phyloP scores from a whole-genome alignment of 2,329 filamentous ascomycete genomes.

The Neofusicoccum laricinum region DNA sequence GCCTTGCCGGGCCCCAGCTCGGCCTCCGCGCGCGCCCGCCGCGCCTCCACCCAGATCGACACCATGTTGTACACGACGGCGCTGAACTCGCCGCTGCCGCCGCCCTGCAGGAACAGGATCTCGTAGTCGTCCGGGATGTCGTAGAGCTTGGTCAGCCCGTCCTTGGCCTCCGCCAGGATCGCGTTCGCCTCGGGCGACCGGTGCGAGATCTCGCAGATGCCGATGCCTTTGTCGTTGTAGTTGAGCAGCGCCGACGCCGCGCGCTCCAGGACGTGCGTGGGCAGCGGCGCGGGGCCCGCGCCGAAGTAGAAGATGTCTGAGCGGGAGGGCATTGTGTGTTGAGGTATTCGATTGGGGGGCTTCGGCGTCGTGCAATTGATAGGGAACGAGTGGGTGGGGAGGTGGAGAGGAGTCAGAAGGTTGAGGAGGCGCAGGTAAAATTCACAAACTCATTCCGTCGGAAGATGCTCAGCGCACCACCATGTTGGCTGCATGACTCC shows the following conservation, averaged over 20 bases:
- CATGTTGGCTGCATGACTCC: slow-evolving; percentile 11
- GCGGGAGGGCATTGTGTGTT: slow-evolving; percentile 62
- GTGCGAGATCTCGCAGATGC: slow-evolving; percentile 87
- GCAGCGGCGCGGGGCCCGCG: slow-evolving; percentile 83
- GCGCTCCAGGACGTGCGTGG: slow-evolving; percentile 73
- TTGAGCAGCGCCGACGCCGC: slow-evolving; percentile 77
- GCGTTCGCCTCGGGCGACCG: slow-evolving; percentile 74
- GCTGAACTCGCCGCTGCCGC: slow-evolving; percentile 82
- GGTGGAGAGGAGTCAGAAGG: background rate
- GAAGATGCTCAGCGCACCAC: background rate
- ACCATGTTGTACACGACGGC: slow-evolving; percentile 82
- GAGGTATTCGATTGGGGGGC: background rate
- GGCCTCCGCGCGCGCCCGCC: slow-evolving; percentile 58
- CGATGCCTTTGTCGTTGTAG: slow-evolving; percentile 76
- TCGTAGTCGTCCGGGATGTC: slow-evolving; percentile 86
- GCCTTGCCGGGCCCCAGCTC: slow-evolving; percentile 47
- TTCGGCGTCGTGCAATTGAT: background rate
- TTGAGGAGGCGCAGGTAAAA: too few relatives aligned
- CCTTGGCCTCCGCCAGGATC: slow-evolving; percentile 77
- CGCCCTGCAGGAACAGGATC: slow-evolving; percentile 81
- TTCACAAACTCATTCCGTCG: background rate
- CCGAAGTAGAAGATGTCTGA: slow-evolving; percentile 82
- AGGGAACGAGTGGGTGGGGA: background rate
- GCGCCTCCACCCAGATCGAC: slow-evolving; percentile 73
- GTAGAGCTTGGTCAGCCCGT: slow-evolving; percentile 68